Evolutionary conservation across 2,329 filamentous ascomycete species (phyloP).

Genomic region (Zymoseptoria ardabiliae): DNA sequence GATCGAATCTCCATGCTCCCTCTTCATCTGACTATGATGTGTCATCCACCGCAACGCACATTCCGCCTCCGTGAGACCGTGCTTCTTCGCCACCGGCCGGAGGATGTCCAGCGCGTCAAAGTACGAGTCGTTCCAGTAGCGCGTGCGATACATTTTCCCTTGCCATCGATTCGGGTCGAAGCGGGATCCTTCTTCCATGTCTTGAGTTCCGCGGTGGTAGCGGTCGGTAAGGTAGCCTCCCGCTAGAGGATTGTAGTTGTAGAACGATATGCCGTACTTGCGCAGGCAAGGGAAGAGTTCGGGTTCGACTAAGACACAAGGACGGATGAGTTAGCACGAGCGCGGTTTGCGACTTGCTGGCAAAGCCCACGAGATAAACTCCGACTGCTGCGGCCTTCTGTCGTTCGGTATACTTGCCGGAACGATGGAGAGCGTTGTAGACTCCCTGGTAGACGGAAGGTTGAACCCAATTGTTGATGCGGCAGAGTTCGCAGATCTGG

Average conservation of each 20-base stretch:
- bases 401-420: background rate
- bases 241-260: conserved; percentile 38
- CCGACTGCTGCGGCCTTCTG: background rate
- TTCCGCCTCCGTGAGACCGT: conserved; percentile 37
- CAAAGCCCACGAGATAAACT: too few relatives aligned
- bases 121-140: conserved; percentile 38
- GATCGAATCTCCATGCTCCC: conserved; percentile 31
- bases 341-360: too few relatives aligned
- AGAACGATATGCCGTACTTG: conserved; percentile 37
- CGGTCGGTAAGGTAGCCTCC: conserved; percentile 42
- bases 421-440: conserved; percentile 35
- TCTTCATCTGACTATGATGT: conserved; percentile 36
- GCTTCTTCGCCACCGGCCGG: conserved; percentile 31
- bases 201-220: conserved; percentile 32
- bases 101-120: conserved; percentile 40
- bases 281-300: conserved; percentile 40
- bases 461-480: conserved; percentile 34
- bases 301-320: conserved; percentile 26
- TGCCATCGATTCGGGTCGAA: conserved; percentile 37
- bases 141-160: conserved; percentile 31
- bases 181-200: conserved; percentile 30
- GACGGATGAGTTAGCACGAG: background rate
- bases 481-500: conserved; percentile 41
- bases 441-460: conserved; percentile 43
- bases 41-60: conserved; percentile 41